Evolutionary conservation across 306 rosid genomes (phyloP), one percentile per base, ranked within the genome.

Genomic region (Cucurbita pepo): DNA sequence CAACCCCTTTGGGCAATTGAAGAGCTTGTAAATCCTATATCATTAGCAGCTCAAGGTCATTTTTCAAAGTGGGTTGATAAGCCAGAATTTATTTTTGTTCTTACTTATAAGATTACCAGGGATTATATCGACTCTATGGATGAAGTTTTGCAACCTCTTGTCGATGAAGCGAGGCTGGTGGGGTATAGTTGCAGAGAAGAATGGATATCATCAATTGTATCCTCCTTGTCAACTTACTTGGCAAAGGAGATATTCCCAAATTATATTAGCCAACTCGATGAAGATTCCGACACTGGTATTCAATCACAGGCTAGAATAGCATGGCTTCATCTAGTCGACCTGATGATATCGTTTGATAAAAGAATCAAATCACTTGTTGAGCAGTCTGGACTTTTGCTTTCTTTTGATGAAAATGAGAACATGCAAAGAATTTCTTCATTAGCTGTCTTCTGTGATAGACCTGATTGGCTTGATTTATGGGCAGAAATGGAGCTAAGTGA

Each of bases 1-100:
- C 98, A 90, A 72, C 95, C 98, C 41, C 97, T 94, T 58, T 94
- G 98, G 98, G 97, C 86, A 60, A 86, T 94, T 80, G 98, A 90
- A 86, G 98, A 90, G 87, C 95, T 90, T 78, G 98, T 89, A 69
- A 94, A 85, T 87, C 97, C 97, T 30, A 77, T 94, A 64, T 82
- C 89, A 43, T 66, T 94, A 84, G 92, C 88, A 78, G 82, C 91
- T 81, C 96, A 94, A 77, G 84, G 76, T 47, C 96, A 94, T 90
- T 90, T 94, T 85, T 85, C 88, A 34, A 87, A 89, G 80, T 94
- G 98, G 98, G 76, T 87, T 77, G 89, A 89, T 34, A 84, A 89
- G 70, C 98, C 96, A 25, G 97, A 94, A 73, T 89, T 89, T 59
- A 87, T 94, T 75, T 94, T 90, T 82, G 88, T 93, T 69, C 98